Evolutionary conservation across 2,329 filamentous ascomycete species (phyloP), one percentile per base, ranked within the genome.

Genomic region (Didymosphaeria variabile): DNA sequence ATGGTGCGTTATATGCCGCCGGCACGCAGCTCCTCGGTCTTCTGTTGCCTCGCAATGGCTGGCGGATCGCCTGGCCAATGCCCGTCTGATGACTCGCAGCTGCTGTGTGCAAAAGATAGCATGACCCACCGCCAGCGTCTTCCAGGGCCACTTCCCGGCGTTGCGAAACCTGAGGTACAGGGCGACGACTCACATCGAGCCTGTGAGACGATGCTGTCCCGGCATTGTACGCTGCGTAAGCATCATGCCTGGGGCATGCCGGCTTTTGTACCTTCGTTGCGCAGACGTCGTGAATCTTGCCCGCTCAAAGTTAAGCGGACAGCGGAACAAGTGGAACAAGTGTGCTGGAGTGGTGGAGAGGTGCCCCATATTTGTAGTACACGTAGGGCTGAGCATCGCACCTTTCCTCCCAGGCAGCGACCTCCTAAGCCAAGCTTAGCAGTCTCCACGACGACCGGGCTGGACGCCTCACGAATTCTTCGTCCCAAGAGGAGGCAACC

Each of bases 231-330:
- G 17, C 45, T 50, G 64, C 58, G 51, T 59, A 58, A 55, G 59
- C 62, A 61, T 64, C 32, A 66, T 64, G 62, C 67, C 45, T 61
- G 60, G 62, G 55, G 44, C 42, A 56, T 53, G 50, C 32, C 32
- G 50, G 55, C 23, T 31, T 57, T 31, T 42, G 55, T 57, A 51
- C 45, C 19, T 50, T 40, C 34, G 45, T 42, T 17, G 40, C 23
- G 17, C 32, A 40, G 19, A 52, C 5, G 34, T 44, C 6, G 38
- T 21, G 53, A 36, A 46, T 46, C 53, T 36, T 55, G 26, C n/a
- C 53, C 53, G n/a, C 13, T 32, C 40, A 23, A 19, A 36, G 53
- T 26, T n/a, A 38, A 55, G 42, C 17, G 47, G 42, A 19, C 31
- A 26, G 17, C 45, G 55, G 26, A 59, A 44, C 29, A 59, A 59